Percentiles rank a stretch among this genome's conserved stretches.
Evolutionary conservation across 2,329 filamentous ascomycete genomes (phyloP).

Genomic region (Fusarium sp.): DNA sequence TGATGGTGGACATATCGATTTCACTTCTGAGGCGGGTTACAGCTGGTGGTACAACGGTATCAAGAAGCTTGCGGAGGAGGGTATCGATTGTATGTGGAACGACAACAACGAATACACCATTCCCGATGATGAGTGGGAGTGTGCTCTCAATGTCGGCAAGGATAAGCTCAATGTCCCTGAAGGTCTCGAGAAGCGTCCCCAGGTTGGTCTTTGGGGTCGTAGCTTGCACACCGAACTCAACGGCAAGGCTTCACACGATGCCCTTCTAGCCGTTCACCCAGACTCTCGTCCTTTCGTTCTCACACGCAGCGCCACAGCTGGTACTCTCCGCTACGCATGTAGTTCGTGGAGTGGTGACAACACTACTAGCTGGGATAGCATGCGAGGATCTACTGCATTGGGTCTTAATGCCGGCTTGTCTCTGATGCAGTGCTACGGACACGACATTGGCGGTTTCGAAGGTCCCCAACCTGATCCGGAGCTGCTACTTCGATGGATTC

Average conservation of each 20-base stretch:
- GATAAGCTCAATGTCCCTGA: conserved; percentile 52
- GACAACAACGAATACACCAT: conserved; percentile 83
- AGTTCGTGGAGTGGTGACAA: conserved; percentile 82
- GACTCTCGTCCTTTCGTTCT: conserved; percentile 73
- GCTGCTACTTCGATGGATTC: conserved; percentile 78
- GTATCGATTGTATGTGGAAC: conserved; percentile 82
- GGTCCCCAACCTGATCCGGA: conserved; percentile 78
- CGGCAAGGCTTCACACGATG: conserved; percentile 77
- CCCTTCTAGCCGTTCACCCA: conserved; percentile 68
- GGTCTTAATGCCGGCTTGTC: conserved; percentile 76
- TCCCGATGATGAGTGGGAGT: conserved; percentile 73
- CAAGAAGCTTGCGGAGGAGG: conserved; percentile 68
- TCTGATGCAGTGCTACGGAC: conserved; percentile 76
- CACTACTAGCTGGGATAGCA: conserved; percentile 77
- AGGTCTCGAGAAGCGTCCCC: conserved; percentile 54
- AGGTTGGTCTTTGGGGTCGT: conserved; percentile 76
- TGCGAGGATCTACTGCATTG: conserved; percentile 77
- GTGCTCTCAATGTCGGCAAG: conserved; percentile 60
- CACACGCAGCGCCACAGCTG: conserved; percentile 76
- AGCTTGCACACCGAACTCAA: conserved; percentile 77
- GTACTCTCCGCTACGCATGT: conserved; percentile 76
- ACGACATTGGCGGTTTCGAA: conserved; percentile 82
- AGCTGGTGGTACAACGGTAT: conserved; percentile 79
- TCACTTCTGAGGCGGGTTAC: conserved; percentile 74
- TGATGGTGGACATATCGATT: conserved; percentile 78